Conservation (phyloP, 2,329 filamentous ascomycete species). For the Cladophialophora bantiana region DNA sequence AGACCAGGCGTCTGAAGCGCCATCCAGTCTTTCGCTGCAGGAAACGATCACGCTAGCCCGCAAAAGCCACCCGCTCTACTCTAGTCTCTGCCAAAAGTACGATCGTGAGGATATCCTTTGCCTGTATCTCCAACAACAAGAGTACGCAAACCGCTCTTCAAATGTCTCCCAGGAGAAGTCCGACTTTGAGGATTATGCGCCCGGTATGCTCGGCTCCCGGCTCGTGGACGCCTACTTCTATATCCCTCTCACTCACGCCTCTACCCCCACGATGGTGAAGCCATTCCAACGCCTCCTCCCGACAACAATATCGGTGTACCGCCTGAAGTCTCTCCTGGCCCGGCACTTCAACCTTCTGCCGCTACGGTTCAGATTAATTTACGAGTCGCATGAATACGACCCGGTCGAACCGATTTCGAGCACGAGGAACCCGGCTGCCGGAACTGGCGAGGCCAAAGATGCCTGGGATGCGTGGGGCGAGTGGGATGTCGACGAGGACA, state of each 20-base stretch:
- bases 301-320: conserved; percentile 79
- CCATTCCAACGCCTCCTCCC: conserved; percentile 61
- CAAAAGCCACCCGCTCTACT: conserved; percentile 72
- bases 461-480: conserved; percentile 56
- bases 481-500: conserved; percentile 49
- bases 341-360: conserved; percentile 72
- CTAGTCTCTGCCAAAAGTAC: conserved; percentile 75
- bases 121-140: conserved; percentile 51
- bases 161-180: conserved; percentile 23
- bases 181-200: conserved; percentile 60
- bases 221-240: conserved; percentile 70
- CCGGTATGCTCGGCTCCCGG: conserved; percentile 81
- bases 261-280: conserved; percentile 1
- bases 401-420: conserved; percentile 61
- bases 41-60: conserved; percentile 15
- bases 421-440: conserved; percentile 16
- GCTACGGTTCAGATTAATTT: conserved; percentile 71
- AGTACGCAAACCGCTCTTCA: conserved; percentile 49
- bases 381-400: conserved; percentile 93
- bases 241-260: conserved; percentile 48
- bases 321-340: conserved; percentile 78
- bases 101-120: conserved; percentile 57
- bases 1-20: neutral
- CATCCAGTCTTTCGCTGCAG: neutral
- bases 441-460: conserved; percentile 60